Evolutionary conservation across 139 green algal species (phyloP), one percentile per base, ranked within the genome.

Genomic region (Ulvella scutata): DNA sequence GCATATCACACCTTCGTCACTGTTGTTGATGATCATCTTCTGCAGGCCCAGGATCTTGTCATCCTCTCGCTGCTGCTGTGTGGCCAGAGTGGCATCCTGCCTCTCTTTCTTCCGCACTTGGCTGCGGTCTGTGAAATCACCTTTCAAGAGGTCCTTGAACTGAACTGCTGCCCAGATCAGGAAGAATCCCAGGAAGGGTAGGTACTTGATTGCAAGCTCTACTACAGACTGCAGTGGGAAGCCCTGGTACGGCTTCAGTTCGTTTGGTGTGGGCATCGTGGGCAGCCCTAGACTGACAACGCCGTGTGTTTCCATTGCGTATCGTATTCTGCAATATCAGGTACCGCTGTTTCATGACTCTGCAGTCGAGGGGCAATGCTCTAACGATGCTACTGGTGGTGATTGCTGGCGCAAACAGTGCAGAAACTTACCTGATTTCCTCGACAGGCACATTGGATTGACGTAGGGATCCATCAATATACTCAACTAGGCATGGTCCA

Each of bases 61-160:
- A 26, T 67, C 51, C 1, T 67, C 51, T 23, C 51, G 9, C 13
- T n/a, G n/a, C 51, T 67, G 51, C 51, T 36, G 7, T 29, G 31
- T 67, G 9, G 51, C 51, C 33, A 10, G 13, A 26, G 31, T 26
- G 13, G 51, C 51, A 67, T 67, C 51, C 9, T n/a, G 33, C 4
- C 51, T n/a, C 51, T 67, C 51, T 26, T 67, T 67, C 51, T 67
- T 67, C 13, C 51, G 51, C 51, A 67, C 51, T 67, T 67, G 51
- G 51, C 51, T 67, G 13, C 51, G 51, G 17, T 67, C 51, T 29
- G 51, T 31, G 51, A 67, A 67, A 1, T 67, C 51, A 7, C 51
- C 51, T 26, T 67, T 67, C 6, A 67, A 26, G 33, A 67, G 31
- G 2, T 67, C 51, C 51, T 67, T 67, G 51, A 67, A 67, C 51